Percentiles rank a stretch among this genome's conserved stretches.
Evolutionary conservation across 2,329 filamentous ascomycete species (phyloP).

Genomic region (Alternaria gansuensis): DNA sequence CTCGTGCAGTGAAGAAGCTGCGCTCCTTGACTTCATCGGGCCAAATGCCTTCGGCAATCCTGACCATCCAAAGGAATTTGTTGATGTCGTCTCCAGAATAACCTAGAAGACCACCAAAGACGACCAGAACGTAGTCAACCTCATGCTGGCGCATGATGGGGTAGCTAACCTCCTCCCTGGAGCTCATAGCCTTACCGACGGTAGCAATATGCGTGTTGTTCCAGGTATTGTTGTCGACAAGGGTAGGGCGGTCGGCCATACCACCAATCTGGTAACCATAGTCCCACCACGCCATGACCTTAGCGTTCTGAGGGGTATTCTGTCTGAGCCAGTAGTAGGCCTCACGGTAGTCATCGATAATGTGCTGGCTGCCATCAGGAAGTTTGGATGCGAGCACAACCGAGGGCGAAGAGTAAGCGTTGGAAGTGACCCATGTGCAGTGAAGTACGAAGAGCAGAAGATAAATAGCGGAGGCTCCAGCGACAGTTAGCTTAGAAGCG

Average conservation of each 20-base stretch:
- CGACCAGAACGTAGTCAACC: conserved; percentile 97
- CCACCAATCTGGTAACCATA: conserved; percentile 99
- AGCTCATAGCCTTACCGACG: conserved; percentile 98
- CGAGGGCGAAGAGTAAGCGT: conserved; percentile 97
- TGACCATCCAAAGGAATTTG: conserved; percentile 99
- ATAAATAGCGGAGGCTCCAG: conserved; percentile 76
- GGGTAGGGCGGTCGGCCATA: conserved; percentile 95
- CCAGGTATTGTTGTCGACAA: conserved; percentile 99
- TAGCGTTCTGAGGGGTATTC: conserved; percentile 93
- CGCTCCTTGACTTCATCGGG: conserved; percentile 98
- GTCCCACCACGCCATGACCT: conserved; percentile 99
- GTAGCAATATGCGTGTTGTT: conserved; percentile 99
- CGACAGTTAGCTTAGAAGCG: conserved; percentile 81
- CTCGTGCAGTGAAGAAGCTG: conserved; percentile 90
- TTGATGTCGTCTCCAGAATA: conserved; percentile 99
- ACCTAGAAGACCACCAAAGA: conserved; percentile 93
- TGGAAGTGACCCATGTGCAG: conserved; percentile 99
- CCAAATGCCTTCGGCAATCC: conserved; percentile 99
- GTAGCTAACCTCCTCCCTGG: conserved; percentile 96
- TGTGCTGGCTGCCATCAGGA: conserved; percentile 95
- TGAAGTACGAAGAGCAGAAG: conserved; percentile 93
- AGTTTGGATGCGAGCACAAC: conserved; percentile 92
- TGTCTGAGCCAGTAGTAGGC: conserved; percentile 99
- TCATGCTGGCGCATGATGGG: conserved; percentile 98
- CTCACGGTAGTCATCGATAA: conserved; percentile 99